Base-by-base conservation (phyloP, 140 eudicot genomes). In the Anethum foeniculum region DNA sequence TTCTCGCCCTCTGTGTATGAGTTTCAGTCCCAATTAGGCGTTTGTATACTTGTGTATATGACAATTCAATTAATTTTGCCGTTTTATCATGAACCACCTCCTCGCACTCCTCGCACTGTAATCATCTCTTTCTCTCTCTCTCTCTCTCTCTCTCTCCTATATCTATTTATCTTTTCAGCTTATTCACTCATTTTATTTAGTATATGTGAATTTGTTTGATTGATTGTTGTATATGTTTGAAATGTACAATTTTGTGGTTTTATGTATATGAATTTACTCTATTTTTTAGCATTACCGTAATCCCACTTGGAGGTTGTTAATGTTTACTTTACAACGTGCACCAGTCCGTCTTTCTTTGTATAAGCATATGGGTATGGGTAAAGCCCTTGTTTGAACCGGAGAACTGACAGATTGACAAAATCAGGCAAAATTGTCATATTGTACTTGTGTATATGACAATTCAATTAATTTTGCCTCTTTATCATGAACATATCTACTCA, bases 101-200 rank as follows among this genome's bases (percentile, higher is more conserved):
- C 76, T 60, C 84, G 84, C 13, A 81, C 80, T 23, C 84, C 84
- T 18, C 51, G 34, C 21, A 64, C 52, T 47, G 84, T 81, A 62
- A 75, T n/a, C n/a, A n/a, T 46, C 18, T 25, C 41, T 67, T 10
- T 6, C 23, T 67, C 44, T 15, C 74, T 30, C 62, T 18, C 60
- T 52, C 23, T 1, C 23, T 18, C 23, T 52, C 23, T 51, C 7
- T 49, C 58, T 51, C n/a, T n/a, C n/a, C 23, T 48, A 7, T 15
- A 8, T 56, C 25, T 56, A 39, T 39, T 39, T 39, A n/a, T n/a
- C n/a, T n/a, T n/a, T n/a, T n/a, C n/a, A 39, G 36, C 36, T 62
- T 9, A 62, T 62, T 62, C 13, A 11, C 36, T 62, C 14, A 25
- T 62, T 8, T 58, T 13, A 3, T 23, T 58, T 12, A 58, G 6